Conservation (phyloP, 2,329 filamentous ascomycete species). For the Cercospora zeina region DNA sequence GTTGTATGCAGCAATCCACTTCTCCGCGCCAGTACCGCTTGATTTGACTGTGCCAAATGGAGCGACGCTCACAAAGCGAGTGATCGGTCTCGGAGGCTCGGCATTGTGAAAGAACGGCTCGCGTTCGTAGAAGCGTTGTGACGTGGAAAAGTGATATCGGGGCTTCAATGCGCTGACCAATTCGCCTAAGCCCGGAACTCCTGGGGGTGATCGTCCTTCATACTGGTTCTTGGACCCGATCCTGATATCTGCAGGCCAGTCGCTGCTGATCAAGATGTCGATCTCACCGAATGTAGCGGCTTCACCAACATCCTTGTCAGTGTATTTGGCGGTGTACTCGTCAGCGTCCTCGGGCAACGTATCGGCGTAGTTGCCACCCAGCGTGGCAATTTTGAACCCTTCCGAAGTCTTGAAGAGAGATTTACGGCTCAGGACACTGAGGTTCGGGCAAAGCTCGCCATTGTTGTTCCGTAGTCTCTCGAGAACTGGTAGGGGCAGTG, state of each 20-base stretch:
- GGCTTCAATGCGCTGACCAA: slow-evolving; percentile 78
- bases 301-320: slow-evolving; percentile 62
- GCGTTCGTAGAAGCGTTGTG: slow-evolving; percentile 78
- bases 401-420: slow-evolving; percentile 86
- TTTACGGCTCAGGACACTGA: slow-evolving; percentile 85
- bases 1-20: slow-evolving; percentile 74
- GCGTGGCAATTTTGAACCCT: slow-evolving; percentile 79
- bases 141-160: slow-evolving; percentile 83
- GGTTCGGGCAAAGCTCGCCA: slow-evolving; percentile 78
- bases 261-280: slow-evolving; percentile 82
- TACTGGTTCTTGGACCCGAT: slow-evolving; percentile 28
- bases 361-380: slow-evolving; percentile 64
- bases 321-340: slow-evolving; percentile 75
- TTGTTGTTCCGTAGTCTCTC: slow-evolving; percentile 71
- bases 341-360: slow-evolving; percentile 45
- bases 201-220: slow-evolving; percentile 43
- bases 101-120: slow-evolving; percentile 79
- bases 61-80: slow-evolving; percentile 87
- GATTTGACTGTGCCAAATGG: slow-evolving; percentile 64
- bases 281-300: slow-evolving; percentile 67
- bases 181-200: slow-evolving; percentile 64
- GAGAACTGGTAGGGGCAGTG: slow-evolving; percentile 71
- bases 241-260: slow-evolving; percentile 77
- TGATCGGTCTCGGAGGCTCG: slow-evolving; percentile 57
- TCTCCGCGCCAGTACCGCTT: slow-evolving; percentile 48